Percentiles rank a stretch among this genome's conserved stretches.
Evolutionary conservation across 257 asterid species (phyloP).

Genomic region (Solanum lignicaule): DNA sequence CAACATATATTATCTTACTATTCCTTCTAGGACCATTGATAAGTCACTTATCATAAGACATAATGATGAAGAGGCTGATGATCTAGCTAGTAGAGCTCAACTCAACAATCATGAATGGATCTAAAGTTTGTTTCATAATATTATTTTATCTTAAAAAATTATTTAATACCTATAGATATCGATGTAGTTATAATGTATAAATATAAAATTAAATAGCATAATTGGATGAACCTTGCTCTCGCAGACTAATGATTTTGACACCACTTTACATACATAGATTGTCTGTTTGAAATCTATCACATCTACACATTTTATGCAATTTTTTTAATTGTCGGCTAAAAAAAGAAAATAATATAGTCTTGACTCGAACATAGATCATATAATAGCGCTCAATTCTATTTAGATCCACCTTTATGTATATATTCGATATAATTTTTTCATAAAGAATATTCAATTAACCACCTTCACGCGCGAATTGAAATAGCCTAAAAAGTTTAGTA

Average conservation of each 20-base stretch:
- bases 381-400: neutral
- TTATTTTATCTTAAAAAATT: neutral
- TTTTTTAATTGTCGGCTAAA: too few relatives aligned
- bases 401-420: neutral
- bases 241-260: too few relatives aligned
- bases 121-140: neutral
- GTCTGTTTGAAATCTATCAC: neutral
- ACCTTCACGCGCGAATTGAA: accelerated
- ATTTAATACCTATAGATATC: too few relatives aligned
- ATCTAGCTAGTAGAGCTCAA: neutral
- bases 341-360: too few relatives aligned
- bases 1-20: neutral
- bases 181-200: neutral
- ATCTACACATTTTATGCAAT: neutral
- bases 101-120: neutral
- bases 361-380: too few relatives aligned
- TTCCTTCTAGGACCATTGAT: neutral
- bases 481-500: neutral
- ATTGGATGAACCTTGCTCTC: too few relatives aligned
- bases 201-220: too few relatives aligned
- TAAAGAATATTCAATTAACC: neutral
- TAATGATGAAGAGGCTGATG: neutral
- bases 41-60: neutral
- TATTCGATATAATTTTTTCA: neutral
- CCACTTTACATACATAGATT: too few relatives aligned